These are phyloP conservation scores for Rhynchosporium agropyri DNA, from an alignment of 2,329 filamentous ascomycete genomes.

Conservation along the genomic window DNA sequence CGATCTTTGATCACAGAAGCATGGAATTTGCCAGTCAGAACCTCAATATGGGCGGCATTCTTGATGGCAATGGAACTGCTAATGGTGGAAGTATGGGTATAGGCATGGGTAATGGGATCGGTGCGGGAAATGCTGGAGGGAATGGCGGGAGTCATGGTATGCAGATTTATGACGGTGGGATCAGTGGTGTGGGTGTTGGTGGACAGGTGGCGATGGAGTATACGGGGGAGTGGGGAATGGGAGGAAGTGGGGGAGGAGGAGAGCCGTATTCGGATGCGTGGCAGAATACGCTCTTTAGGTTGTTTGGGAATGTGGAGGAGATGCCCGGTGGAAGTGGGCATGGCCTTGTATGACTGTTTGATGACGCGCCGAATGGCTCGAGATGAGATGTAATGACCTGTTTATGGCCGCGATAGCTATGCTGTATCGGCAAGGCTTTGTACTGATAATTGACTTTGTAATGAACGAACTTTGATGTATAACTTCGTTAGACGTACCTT, in stretches of 20 bases:
- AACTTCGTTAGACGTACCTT: too few species aligned
- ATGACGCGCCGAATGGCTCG: background rate
- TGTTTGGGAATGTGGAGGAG: constrained; percentile 24
- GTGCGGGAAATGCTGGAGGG: background rate
- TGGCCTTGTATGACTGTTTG: constrained; percentile 13
- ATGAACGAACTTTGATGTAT: too few species aligned
- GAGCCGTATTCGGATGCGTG: constrained; percentile 28
- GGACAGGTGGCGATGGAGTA: background rate
- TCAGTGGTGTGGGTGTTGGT: constrained; percentile 1
- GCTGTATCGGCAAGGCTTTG: background rate
- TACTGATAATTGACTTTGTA: too few species aligned
- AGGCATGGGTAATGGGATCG: background rate
- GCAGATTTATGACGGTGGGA: constrained; percentile 2
- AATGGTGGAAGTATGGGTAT: background rate
- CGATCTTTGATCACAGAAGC: constrained; percentile 34
- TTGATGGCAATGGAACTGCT: background rate
- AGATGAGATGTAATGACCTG: background rate
- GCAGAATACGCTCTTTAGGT: constrained; percentile 25
- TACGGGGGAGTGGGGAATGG: constrained; percentile 1
- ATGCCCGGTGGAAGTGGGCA: constrained; percentile 7
- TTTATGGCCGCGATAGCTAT: background rate
- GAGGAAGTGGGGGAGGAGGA: constrained; percentile 17
- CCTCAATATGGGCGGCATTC: background rate
- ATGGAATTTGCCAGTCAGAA: constrained; percentile 13
- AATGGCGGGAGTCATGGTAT: background rate